phyloP scores from a whole-genome alignment of 1,284 basidiomycete genomes.

The Ganoderma lucidum region DNA sequence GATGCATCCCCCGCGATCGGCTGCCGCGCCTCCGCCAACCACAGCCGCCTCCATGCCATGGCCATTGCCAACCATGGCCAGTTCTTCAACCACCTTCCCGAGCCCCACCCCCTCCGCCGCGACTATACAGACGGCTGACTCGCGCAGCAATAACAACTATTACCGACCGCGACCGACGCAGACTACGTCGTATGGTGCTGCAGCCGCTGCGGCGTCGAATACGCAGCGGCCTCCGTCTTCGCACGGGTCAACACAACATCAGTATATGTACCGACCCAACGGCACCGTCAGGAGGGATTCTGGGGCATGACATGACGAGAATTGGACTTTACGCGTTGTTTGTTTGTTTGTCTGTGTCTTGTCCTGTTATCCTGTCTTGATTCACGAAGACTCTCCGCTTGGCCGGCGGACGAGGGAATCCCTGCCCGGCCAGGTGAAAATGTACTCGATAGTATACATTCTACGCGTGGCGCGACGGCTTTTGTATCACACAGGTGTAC shows the following conservation, averaged over 20 bases:
- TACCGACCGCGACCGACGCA: slow-evolving; percentile 46
- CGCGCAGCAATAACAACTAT: slow-evolving; percentile 41
- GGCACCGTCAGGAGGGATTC: slow-evolving; percentile 37
- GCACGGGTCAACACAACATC: slow-evolving; percentile 45
- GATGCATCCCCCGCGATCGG: slow-evolving; percentile 27
- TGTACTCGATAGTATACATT: neutral
- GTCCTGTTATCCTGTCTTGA: neutral
- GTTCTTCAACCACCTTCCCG: slow-evolving; percentile 39
- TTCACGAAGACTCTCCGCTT: neutral
- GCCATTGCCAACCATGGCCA: slow-evolving; percentile 47
- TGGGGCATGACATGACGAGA: slow-evolving; percentile 21
- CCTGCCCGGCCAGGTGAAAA: slow-evolving; percentile 8
- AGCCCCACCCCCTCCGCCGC: slow-evolving; percentile 32
- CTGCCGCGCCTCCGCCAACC: slow-evolving; percentile 33
- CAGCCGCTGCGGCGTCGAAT: slow-evolving; percentile 28
- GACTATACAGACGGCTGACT: slow-evolving; percentile 33
- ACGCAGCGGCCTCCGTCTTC: slow-evolving; percentile 45
- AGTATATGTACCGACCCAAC: slow-evolving; percentile 55
- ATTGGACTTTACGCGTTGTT: neutral
- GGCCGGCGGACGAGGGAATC: slow-evolving; percentile 1
- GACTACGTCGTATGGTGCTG: slow-evolving; percentile 34
- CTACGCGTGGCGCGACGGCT: slow-evolving; percentile 3
- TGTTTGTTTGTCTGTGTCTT: neutral
- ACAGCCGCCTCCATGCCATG: slow-evolving; percentile 47
- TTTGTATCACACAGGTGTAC: slow-evolving; percentile 5